Base-by-base conservation (phyloP, 106 monocot species). In the Acorus gramineus region DNA sequence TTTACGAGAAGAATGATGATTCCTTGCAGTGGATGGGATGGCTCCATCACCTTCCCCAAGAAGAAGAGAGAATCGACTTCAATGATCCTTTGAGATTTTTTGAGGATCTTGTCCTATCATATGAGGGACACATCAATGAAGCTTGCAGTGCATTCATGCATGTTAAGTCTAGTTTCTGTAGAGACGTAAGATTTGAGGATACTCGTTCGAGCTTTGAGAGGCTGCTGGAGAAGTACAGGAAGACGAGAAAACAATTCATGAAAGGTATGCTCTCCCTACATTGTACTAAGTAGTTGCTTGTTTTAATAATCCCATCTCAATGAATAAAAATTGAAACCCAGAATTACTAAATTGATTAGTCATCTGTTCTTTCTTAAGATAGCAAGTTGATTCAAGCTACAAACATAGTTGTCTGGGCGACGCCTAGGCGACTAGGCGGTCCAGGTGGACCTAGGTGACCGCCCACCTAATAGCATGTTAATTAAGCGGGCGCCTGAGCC, bases 221-320 rank as follows among this genome's bases (percentile, higher is more conserved):
- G 45, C 74, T 89, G 64, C 61, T 84, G 47, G 68, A 79, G 64
- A 81, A 79, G 65, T 93, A 93, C 67, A 86, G 77, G 66, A 84
- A 77, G 61, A 74, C 76, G 56, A 84, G 93, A 67, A 79, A 51
- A 66, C 86, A 84, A 49, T 89, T 89, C 66, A 86, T 73, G 75
- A 84, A 79, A 51, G 93, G 93, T 11, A 86, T 93, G 93, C 53
- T 89, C 14, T 68, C 79, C 14, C 77, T 93, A 12, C 81, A 84
- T 28, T 66, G 14, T 60, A 3, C 3, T 13, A 3, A 14, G 50
- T 61, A 61, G 45, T 4, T 9, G 10, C 4, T 11, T 11, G 4
- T 2, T 9, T 6, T 4, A 8, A 61, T 46, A 3, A 10, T 11
- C n/a, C 69, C 69, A 63, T 49, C 54, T 46, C 28, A 66, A 61